Evolutionary conservation across 148 eudicot genomes (phyloP), one percentile per base, ranked within the genome.

Genomic region (Bassia scoparia): DNA sequence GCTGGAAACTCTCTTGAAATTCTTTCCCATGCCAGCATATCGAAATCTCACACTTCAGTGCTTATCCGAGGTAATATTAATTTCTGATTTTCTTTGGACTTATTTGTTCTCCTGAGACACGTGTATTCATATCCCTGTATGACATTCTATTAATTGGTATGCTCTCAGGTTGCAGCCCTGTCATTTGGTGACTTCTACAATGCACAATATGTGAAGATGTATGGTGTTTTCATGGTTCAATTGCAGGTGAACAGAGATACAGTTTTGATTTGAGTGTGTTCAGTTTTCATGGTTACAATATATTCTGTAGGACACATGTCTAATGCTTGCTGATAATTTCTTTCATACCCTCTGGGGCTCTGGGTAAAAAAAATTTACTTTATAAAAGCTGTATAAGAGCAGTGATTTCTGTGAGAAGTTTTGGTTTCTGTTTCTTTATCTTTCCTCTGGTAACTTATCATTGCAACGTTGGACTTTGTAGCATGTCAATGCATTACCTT

Each of bases 21-120:
- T 95, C 72, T 91, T 95, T 71, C 90, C 92, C 1, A 31, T 82
- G 73, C 88, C 96, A 61, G 83, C 94, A 38, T 95, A 91, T 76
- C 91, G 99, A 38, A 95, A 95, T 85, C 89, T 91, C 31, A 89
- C 94, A 27, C 96, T 95, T 27, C 98, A 91, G 69, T 95, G 98
- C 72, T 81, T 91, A 75, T 89, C 97, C 37, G 98, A 95, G 93
- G 98, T 95, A 79, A 66, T 82, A 53, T 49, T 54, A 15, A 15
- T 68, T 58, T 43, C 50, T 46, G 15, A 12, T 34, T 41, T 63
- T 30, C 63, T 44, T 24, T 24, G 30, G 52, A 69, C 21, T 43
- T 29, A 52, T 15, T 55, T 50, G n/a, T 30, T n/a, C 23, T 34
- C 31, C 26, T 41, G 16, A 34, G 27, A n/a, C 16, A 26, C 65